Evolutionary conservation across 164 flowering plant species (phyloP).

Genomic region (Euptelea pleiosperma): DNA sequence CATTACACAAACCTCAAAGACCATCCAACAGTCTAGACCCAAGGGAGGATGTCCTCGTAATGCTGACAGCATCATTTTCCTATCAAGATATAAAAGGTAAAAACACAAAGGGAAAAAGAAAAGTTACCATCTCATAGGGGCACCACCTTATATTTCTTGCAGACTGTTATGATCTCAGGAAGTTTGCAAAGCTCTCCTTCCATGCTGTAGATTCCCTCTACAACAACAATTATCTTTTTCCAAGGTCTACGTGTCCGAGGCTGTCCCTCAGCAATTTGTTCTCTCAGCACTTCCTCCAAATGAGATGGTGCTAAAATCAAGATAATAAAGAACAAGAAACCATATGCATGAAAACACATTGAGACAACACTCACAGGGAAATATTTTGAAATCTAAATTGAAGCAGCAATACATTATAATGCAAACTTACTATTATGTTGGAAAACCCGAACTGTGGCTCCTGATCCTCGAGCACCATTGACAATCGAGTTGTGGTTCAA

Average conservation of each 20-base stretch:
- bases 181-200: conserved; percentile 98
- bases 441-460: conserved; percentile 89
- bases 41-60: too few species aligned
- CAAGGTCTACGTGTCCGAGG: conserved; percentile 97
- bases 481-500: conserved; percentile 96
- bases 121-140: conserved; percentile 3
- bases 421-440: conserved; percentile 82
- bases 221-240: conserved; percentile 94
- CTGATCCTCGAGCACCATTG: conserved; percentile 97
- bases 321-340: background rate
- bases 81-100: background rate
- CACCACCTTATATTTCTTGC: conserved; percentile 62
- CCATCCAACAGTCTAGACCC: too few species aligned
- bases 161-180: conserved; percentile 78
- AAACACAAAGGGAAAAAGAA: conserved; percentile 1
- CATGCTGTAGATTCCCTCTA: conserved; percentile 99
- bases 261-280: conserved; percentile 78
- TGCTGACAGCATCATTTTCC: too few species aligned
- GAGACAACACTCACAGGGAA: background rate
- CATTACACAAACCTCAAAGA: too few species aligned
- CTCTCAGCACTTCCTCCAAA: conserved; percentile 85
- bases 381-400: background rate
- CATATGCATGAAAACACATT: background rate
- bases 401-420: background rate
- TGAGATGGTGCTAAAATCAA: conserved; percentile 72